Evolutionary conservation across 495 filamentous ascomycete genomes (phyloP).

Genomic region (Xylaria sp.): DNA sequence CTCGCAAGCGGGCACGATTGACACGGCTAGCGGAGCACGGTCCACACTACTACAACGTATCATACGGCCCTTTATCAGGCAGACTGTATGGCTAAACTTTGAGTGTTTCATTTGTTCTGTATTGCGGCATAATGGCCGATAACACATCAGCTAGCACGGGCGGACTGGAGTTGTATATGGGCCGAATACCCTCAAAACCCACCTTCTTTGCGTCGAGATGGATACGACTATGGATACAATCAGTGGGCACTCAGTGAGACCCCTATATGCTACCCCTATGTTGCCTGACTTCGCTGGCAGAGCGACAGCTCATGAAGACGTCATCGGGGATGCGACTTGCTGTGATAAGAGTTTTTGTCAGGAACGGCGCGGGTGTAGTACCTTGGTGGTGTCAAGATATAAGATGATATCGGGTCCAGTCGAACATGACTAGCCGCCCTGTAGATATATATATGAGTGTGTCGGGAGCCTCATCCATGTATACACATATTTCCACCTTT

Average conservation of each 20-base stretch:
- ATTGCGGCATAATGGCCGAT: not conserved
- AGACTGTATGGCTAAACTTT: constrained; percentile 6
- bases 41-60: constrained; percentile 14
- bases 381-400: constrained; percentile 14
- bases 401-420: constrained; percentile 23
- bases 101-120: constrained; percentile 23
- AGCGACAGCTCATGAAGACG: constrained; percentile 7
- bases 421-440: constrained; percentile 15
- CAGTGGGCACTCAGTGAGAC: constrained; percentile 17
- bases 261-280: not conserved
- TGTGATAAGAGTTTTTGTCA: constrained; percentile 22
- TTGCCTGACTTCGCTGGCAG: constrained; percentile 20
- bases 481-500: not conserved
- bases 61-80: constrained; percentile 18
- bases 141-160: constrained; percentile 16
- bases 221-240: constrained; percentile 14
- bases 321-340: constrained; percentile 17
- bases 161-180: constrained; percentile 9
- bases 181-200: constrained; percentile 17
- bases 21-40: constrained; percentile 15
- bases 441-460: constrained; percentile 10
- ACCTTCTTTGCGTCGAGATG: constrained; percentile 18
- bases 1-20: constrained; percentile 16
- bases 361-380: not conserved
- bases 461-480: not conserved